phyloP scores from a whole-genome alignment of 2,329 filamentous ascomycete species.

The Knoxdaviesia capensis region DNA sequence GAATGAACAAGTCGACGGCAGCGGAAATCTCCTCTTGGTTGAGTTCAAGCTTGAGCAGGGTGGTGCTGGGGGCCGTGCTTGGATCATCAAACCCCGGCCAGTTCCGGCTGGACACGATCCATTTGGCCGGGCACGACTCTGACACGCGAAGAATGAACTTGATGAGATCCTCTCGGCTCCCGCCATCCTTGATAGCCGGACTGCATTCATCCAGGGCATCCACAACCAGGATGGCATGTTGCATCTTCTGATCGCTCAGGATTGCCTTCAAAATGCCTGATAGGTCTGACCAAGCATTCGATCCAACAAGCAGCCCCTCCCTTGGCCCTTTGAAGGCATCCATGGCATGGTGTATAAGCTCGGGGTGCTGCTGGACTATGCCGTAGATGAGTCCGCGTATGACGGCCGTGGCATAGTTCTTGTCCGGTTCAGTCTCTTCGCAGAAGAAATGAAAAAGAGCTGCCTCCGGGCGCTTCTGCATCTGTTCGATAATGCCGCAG shows the following conservation, averaged over 20 bases:
- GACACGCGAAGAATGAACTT: constrained; percentile 11
- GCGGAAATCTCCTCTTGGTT: constrained; percentile 13
- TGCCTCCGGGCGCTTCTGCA: constrained; percentile 4
- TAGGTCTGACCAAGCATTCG: constrained; percentile 16
- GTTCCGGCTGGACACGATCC: constrained; percentile 24
- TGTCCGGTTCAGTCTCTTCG: constrained; percentile 14
- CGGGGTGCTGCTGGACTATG: constrained; percentile 14
- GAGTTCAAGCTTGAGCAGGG: constrained; percentile 9
- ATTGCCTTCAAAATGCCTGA: constrained; percentile 17
- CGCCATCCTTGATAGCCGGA: background rate
- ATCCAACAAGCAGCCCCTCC: constrained; percentile 16
- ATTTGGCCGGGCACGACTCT: constrained; percentile 14
- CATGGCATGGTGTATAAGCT: constrained; percentile 14
- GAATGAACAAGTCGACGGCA: constrained; percentile 16
- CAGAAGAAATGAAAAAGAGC: constrained; percentile 18
- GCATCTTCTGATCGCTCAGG: constrained; percentile 13
- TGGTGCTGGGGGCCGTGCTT: background rate
- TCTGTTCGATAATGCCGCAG: constrained; percentile 16
- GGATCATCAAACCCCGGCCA: constrained; percentile 14
- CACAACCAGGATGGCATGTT: constrained; percentile 15
- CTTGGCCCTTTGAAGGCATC: constrained; percentile 14
- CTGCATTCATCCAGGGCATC: constrained; percentile 26
- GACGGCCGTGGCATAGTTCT: constrained; percentile 19
- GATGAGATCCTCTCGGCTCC: constrained; percentile 12
- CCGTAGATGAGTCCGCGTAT: constrained; percentile 21